A percentile compares a stretch with the other conserved stretches of the same genome.
Evolutionary conservation across 352 stramenopile species (phyloP).

Genomic region (Globisporangium irregulare): DNA sequence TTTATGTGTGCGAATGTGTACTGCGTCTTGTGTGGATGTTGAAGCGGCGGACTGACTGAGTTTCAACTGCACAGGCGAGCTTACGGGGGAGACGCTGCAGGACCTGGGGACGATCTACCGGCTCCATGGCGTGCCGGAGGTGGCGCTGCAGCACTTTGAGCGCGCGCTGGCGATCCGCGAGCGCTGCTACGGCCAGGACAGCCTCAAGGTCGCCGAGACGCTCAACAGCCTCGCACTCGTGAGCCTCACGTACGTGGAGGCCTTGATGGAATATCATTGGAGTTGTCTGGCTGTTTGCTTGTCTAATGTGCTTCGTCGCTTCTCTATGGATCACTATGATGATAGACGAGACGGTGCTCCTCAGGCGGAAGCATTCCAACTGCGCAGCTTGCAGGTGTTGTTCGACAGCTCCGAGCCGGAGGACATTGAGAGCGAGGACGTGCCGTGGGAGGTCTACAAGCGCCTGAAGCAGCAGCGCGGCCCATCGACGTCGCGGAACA

Average conservation of each 20-base stretch:
- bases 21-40: not conserved
- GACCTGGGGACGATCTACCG: conserved; percentile 68
- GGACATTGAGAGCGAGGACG: conserved; percentile 72
- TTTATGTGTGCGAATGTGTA: conserved; percentile 15
- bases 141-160: conserved; percentile 60
- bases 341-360: conserved; percentile 33
- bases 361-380: conserved; percentile 44
- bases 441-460: conserved; percentile 81
- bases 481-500: conserved; percentile 54
- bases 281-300: not conserved
- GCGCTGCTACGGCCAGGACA: conserved; percentile 48
- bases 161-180: conserved; percentile 46
- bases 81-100: conserved; percentile 61
- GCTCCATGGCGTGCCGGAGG: conserved; percentile 42
- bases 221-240: conserved; percentile 76
- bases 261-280: not conserved
- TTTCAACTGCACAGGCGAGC: conserved; percentile 29
- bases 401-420: conserved; percentile 54
- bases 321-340: not conserved
- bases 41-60: not conserved
- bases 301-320: not conserved
- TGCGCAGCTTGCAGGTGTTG: conserved; percentile 53
- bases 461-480: conserved; percentile 64
- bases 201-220: conserved; percentile 70
- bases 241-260: conserved; percentile 32